phyloP scores from a whole-genome alignment of 148 eudicot genomes.

The Rhododendron williamsianum region DNA sequence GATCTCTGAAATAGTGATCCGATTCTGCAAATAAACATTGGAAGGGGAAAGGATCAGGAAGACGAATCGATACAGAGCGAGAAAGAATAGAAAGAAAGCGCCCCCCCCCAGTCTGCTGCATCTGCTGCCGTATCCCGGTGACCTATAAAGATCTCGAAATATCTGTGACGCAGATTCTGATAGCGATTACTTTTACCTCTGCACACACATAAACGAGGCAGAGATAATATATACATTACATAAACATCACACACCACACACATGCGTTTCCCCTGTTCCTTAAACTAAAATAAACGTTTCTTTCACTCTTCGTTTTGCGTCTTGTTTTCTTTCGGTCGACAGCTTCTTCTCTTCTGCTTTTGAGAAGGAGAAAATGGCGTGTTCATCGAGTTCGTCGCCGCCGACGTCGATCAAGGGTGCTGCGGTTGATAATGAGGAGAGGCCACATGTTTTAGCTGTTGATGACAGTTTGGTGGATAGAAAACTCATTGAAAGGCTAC shows the following conservation, averaged over 20 bases:
- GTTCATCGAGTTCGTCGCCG: not conserved
- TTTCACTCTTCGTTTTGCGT: not conserved
- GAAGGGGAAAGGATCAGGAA: not conserved
- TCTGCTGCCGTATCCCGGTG: slow-evolving; percentile 19
- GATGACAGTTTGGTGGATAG: slow-evolving; percentile 28
- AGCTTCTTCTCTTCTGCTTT: not conserved
- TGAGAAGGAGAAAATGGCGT: slow-evolving; percentile 2
- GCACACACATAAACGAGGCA: too few species aligned
- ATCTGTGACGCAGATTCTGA: slow-evolving; percentile 21
- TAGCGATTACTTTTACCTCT: slow-evolving; percentile 6
- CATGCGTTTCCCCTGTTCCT: too few species aligned
- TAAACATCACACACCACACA: too few species aligned
- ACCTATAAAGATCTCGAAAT: slow-evolving; percentile 29
- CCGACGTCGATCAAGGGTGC: not conserved
- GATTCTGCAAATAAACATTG: not conserved
- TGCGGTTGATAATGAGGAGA: not conserved
- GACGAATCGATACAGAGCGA: not conserved
- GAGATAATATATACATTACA: too few species aligned
- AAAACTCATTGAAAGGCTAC: slow-evolving; percentile 29
- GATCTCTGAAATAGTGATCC: not conserved
- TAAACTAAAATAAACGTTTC: too few species aligned
- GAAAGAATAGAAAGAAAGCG: not conserved
- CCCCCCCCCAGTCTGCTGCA: not conserved
- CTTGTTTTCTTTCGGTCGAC: not conserved
- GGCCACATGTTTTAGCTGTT: slow-evolving; percentile 28